A percentile compares a stretch with the other conserved stretches of the same genome.
phyloP scores from a whole-genome alignment of 768 basidiomycete genomes.

The Rhodotorula sphaerocarpa region DNA sequence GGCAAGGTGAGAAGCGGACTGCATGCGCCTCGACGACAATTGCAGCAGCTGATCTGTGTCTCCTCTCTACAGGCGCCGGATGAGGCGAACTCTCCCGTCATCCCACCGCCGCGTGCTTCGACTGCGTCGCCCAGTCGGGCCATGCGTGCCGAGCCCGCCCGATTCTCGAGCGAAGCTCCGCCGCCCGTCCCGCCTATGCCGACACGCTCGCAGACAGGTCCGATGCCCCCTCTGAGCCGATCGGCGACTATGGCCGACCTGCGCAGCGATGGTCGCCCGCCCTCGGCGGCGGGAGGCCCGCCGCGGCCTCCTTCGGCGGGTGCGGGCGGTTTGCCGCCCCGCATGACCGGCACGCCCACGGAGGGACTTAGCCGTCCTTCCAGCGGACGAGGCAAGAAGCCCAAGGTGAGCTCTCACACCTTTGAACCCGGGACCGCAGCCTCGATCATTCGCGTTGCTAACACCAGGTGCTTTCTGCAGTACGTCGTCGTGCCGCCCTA shows the following conservation, averaged over 20 bases:
- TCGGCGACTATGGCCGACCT: background rate
- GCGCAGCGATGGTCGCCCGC: conserved; percentile 3
- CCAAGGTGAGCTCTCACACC: background rate
- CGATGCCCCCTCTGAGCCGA: background rate
- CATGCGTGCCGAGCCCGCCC: conserved; percentile 12
- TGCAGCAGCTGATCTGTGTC: background rate
- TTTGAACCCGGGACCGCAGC: too few species aligned
- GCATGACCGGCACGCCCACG: background rate
- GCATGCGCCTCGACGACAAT: background rate
- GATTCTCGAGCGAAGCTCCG: conserved; percentile 4
- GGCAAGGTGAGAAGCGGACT: conserved; percentile 53
- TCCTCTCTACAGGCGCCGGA: conserved; percentile 13
- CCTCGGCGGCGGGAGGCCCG: background rate
- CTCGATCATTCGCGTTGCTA: too few species aligned
- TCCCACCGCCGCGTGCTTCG: conserved; percentile 30
- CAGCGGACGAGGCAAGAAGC: background rate
- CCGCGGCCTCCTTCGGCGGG: background rate
- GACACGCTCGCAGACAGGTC: background rate
- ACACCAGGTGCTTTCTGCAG: background rate
- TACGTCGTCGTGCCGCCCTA: background rate
- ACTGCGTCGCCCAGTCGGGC: conserved; percentile 31
- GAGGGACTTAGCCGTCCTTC: background rate
- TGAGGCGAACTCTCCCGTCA: conserved; percentile 14
- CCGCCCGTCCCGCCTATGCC: conserved; percentile 31
- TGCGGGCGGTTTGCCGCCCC: background rate